These are phyloP conservation scores for Aspergillus haitiensis DNA, from an alignment of 495 filamentous ascomycete genomes.

Conservation along the genomic window DNA sequence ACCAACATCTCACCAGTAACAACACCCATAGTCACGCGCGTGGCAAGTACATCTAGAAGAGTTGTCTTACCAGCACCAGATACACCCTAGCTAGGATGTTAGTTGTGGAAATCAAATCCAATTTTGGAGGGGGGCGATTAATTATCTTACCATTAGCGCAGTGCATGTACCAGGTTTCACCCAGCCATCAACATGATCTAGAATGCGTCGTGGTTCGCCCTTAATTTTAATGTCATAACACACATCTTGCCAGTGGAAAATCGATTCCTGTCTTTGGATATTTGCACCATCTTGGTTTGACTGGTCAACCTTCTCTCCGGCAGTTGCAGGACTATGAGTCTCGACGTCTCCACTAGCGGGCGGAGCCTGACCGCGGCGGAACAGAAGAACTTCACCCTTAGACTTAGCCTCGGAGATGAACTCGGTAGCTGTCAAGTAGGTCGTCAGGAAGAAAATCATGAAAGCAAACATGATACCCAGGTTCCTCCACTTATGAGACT, in stretches of 20 bases:
- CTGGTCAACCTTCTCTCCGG: slow-evolving; percentile 46
- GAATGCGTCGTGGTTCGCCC: slow-evolving; percentile 56
- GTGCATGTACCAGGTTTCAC: slow-evolving; percentile 68
- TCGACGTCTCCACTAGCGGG: slow-evolving; percentile 34
- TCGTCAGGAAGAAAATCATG: slow-evolving; percentile 59
- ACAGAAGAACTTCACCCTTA: slow-evolving; percentile 55
- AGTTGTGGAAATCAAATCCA: slow-evolving; percentile 1
- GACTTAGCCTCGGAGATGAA: slow-evolving; percentile 50
- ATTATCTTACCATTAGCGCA: slow-evolving; percentile 52
- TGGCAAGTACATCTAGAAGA: slow-evolving; percentile 61
- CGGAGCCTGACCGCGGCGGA: slow-evolving; percentile 47
- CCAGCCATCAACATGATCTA: slow-evolving; percentile 65
- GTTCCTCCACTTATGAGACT: slow-evolving; percentile 67
- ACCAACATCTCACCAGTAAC: slow-evolving; percentile 57
- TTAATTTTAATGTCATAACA: slow-evolving; percentile 70
- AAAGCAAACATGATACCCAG: slow-evolving; percentile 68
- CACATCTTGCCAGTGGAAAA: slow-evolving; percentile 82
- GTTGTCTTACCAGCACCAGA: slow-evolving; percentile 71
- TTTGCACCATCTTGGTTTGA: slow-evolving; percentile 35
- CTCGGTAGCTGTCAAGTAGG: slow-evolving; percentile 48
- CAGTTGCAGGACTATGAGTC: slow-evolving; percentile 28
- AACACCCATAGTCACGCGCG: slow-evolving; percentile 53
- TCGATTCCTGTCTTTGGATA: slow-evolving; percentile 61
- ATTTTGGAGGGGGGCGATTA: background rate
- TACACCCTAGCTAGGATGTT: slow-evolving; percentile 38